Base-by-base conservation (phyloP, 495 filamentous ascomycete species). In the Hypoxylon intermedium region DNA sequence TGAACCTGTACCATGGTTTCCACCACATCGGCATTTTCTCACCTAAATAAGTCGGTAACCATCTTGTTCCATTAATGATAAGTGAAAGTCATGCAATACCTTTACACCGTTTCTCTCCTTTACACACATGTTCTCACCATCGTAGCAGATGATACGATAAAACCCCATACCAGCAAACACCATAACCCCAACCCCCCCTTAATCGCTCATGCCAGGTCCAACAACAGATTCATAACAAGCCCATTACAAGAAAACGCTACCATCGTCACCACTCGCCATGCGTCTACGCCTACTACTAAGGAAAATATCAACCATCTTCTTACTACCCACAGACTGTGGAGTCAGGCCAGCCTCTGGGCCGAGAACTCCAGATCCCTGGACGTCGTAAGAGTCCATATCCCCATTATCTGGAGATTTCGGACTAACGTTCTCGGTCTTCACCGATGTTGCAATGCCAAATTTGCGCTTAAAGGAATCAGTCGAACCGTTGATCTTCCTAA, bases 251-350 rank as follows among this genome's bases (percentile, higher is more conserved):
- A 71, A 66, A 3, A 67, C 65, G 15, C 43, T 50, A 13, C 59
- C 58, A 34, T 68, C 68, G 18, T 66, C 65, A 15, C 52, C 42
- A 31, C 62, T 69, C 15, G 66, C 75, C 52, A 77, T 77, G 30
- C 76, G 77, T 41, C 57, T 78, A 1, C 82, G 77, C 21, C 83
- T 75, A 53, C 79, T 84, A 40, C 77, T 79, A 64, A 88, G 67
- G 62, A 86, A 87, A 54, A 81, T 55, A 47, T 87, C 83, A 18
- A 87, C 83, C 81, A 87, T 85, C 51, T 69, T 75, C 62, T 82
- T 80, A 64, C 79, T 82, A 20, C 81, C 81, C 12, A 83, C 71
- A 0, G 72, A 64, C 37, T 75, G 63, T n/a, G 71, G 63, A 41
- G 52, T 60, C 23, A 40, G 52, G 16, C 58, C 43, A 41, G 75